Percentiles rank a stretch among this genome's conserved stretches.
phyloP scores from a whole-genome alignment of 2,329 filamentous ascomycete genomes.

The Colletotrichum australisinense region DNA sequence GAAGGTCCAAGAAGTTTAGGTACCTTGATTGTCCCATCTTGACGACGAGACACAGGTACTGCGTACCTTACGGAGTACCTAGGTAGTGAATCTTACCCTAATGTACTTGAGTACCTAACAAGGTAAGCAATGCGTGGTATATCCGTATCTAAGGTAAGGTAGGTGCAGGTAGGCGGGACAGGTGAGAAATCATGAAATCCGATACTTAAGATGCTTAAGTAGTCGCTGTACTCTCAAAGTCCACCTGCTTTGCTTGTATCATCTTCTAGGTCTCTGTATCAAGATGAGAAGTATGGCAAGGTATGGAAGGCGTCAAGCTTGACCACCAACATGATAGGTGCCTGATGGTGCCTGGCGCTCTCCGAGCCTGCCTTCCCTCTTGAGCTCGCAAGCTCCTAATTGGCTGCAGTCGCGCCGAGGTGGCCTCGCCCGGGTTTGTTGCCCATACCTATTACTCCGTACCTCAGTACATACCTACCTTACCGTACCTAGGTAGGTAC shows the following conservation, averaged over 20 bases:
- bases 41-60: neutral
- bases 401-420: neutral
- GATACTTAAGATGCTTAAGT: too few relatives aligned
- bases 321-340: neutral
- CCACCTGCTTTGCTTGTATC: neutral
- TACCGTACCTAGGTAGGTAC: too few relatives aligned
- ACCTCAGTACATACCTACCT: too few relatives aligned
- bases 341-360: neutral
- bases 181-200: too few relatives aligned
- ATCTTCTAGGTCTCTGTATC: too few relatives aligned
- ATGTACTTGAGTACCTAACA: neutral
- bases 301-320: too few relatives aligned
- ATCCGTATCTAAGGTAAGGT: too few relatives aligned
- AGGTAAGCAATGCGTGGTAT: too few relatives aligned
- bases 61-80: too few relatives aligned
- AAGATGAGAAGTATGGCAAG: too few relatives aligned
- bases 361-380: neutral
- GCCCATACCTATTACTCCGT: too few relatives aligned
- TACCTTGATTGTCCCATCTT: neutral
- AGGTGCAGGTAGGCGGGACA: too few relatives aligned
- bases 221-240: neutral
- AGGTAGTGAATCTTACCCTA: neutral
- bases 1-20: neutral
- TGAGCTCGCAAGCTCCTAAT: neutral
- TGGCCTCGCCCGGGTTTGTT: neutral